A percentile compares a stretch with the other conserved stretches of the same genome.
Evolutionary conservation across 768 basidiomycete species (phyloP).

Genomic region (Macrolepiota dolichaula): DNA sequence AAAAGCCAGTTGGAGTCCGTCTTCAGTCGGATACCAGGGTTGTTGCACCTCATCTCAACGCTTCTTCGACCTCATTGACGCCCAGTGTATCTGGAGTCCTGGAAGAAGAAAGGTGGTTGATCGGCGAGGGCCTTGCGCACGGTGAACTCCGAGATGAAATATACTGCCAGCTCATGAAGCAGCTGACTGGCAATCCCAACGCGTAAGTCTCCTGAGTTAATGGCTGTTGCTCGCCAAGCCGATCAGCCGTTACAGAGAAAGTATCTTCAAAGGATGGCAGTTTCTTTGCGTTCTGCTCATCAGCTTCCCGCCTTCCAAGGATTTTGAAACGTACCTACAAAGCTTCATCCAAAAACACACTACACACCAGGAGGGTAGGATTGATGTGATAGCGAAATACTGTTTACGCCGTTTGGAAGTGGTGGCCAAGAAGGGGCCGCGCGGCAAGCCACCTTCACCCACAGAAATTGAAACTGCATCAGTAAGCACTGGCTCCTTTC

Average conservation of each 20-base stretch:
- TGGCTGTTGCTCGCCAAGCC: not conserved
- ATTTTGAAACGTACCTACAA: slow-evolving; percentile 82
- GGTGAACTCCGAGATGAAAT: slow-evolving; percentile 91
- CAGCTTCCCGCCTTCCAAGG: slow-evolving; percentile 91
- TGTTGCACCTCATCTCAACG: slow-evolving; percentile 39
- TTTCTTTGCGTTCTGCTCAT: slow-evolving; percentile 86
- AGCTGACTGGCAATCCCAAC: slow-evolving; percentile 78
- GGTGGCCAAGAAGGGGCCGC: slow-evolving; percentile 80
- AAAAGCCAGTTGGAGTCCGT: slow-evolving; percentile 51
- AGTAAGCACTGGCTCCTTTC: slow-evolving; percentile 34
- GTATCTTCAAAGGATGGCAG: slow-evolving; percentile 91
- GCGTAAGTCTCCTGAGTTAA: slow-evolving; percentile 44
- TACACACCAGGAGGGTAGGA: slow-evolving; percentile 64
- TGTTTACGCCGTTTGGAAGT: slow-evolving; percentile 74
- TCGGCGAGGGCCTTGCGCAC: slow-evolving; percentile 73
- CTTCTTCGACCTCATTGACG: slow-evolving; percentile 44
- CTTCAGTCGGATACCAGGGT: slow-evolving; percentile 39
- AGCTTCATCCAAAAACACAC: slow-evolving; percentile 76
- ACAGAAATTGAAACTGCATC: slow-evolving; percentile 92
- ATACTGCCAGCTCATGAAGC: slow-evolving; percentile 92
- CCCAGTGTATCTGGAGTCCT: slow-evolving; percentile 41
- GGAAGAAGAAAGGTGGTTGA: slow-evolving; percentile 86
- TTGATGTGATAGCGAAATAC: slow-evolving; percentile 90
- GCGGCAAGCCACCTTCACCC: slow-evolving; percentile 77
- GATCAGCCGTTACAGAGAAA: slow-evolving; percentile 51